These are phyloP conservation scores for Maudiozyma pseudohumilis DNA, from an alignment of 805 yeast genomes.

Conservation along the genomic window DNA sequence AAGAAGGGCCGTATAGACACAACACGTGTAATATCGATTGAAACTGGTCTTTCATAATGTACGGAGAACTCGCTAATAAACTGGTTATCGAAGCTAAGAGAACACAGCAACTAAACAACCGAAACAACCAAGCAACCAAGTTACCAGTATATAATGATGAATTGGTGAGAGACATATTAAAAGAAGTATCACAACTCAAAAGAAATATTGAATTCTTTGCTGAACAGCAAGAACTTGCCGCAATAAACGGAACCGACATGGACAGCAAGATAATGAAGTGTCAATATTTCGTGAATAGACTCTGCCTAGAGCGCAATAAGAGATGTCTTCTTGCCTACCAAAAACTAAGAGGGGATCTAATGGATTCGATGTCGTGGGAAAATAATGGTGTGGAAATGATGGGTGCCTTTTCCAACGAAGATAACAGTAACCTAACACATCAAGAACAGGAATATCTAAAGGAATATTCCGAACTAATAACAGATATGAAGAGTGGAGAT, in stretches of 20 bases:
- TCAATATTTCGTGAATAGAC: slow-evolving; percentile 46
- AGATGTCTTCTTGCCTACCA: slow-evolving; percentile 83
- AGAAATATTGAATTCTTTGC: slow-evolving; percentile 43
- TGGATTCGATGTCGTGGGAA: slow-evolving; percentile 66
- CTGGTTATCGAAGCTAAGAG: slow-evolving; percentile 81
- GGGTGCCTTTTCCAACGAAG: slow-evolving; percentile 28
- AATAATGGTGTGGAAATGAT: slow-evolving; percentile 34
- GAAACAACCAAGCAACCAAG: slow-evolving; percentile 12
- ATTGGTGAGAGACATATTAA: slow-evolving; percentile 53
- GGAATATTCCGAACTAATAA: slow-evolving; percentile 58
- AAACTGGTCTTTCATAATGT: slow-evolving; percentile 43
- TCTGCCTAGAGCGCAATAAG: slow-evolving; percentile 81
- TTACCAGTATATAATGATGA: slow-evolving; percentile 64
- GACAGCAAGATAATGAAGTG: slow-evolving; percentile 45
- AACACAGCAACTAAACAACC: slow-evolving; percentile 45
- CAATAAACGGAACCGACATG: not conserved
- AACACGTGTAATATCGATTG: too few species aligned
- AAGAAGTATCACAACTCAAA: slow-evolving; percentile 60
- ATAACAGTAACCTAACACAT: slow-evolving; percentile 51
- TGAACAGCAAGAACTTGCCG: slow-evolving; percentile 12
- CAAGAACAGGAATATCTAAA: slow-evolving; percentile 72
- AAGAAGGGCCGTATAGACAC: too few species aligned
- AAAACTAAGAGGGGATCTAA: slow-evolving; percentile 52
- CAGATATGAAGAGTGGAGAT: slow-evolving; percentile 61
- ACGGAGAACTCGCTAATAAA: slow-evolving; percentile 80